Percentiles rank a stretch among this genome's conserved stretches.
These are phyloP conservation scores for Penicillium digitatum DNA, from an alignment of 2,329 filamentous ascomycete genomes.

Conservation along the genomic window DNA sequence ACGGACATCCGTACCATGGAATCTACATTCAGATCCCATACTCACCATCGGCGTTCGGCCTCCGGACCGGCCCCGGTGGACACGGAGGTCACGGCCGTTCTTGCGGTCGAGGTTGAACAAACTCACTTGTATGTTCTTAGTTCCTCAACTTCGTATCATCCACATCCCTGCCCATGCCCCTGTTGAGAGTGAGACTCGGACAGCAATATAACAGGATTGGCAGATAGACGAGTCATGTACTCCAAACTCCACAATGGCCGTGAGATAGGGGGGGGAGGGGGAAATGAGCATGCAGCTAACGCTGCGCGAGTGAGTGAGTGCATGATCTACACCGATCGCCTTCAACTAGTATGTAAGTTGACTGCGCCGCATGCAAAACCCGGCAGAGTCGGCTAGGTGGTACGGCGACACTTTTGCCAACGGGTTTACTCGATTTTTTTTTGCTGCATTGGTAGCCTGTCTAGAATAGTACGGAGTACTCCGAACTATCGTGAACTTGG, in stretches of 20 bases:
- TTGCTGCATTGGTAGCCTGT: not conserved
- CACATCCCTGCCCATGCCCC: not conserved
- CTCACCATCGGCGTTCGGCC: no score
- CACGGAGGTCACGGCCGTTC: no score
- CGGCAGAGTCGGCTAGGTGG: not conserved
- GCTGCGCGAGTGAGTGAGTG: not conserved
- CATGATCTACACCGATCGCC: slow-evolving; percentile 4
- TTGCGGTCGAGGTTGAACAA: not conserved
- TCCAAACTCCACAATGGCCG: not conserved
- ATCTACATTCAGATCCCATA: not conserved
- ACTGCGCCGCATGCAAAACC: slow-evolving; percentile 3
- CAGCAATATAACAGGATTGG: not conserved
- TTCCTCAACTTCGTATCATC: no score
- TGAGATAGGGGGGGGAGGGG: not conserved
- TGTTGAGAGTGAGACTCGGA: not conserved
- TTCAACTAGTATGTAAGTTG: slow-evolving; percentile 2
- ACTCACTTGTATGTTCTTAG: not conserved
- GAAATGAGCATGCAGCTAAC: not conserved
- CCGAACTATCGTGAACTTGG: not conserved
- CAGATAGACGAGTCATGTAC: not conserved
- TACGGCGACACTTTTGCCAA: not conserved
- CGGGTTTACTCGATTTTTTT: not conserved
- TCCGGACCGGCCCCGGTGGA: not conserved
- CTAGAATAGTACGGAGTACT: not conserved
- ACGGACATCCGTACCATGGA: no score